These are phyloP conservation scores for Pleurotus eryngii DNA, from an alignment of 768 basidiomycete genomes.

Conservation along the genomic window DNA sequence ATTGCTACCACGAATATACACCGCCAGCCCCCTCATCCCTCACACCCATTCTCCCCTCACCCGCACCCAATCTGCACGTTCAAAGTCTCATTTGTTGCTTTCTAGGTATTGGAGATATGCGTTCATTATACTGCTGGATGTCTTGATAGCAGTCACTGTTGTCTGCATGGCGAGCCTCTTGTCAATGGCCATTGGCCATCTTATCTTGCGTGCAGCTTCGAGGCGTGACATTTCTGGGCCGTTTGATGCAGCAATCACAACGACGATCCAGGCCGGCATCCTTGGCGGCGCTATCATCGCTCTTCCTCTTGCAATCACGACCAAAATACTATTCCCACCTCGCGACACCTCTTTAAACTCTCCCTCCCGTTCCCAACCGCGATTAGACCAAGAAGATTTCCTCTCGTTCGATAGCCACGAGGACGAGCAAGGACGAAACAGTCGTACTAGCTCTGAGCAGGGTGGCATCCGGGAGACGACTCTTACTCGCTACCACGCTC, in stretches of 20 bases:
- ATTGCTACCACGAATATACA: not conserved
- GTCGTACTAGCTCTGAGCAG: not conserved
- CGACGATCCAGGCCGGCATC: slow-evolving; percentile 2
- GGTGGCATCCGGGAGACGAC: slow-evolving; percentile 2
- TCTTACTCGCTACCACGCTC: not conserved
- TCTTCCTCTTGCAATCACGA: not conserved
- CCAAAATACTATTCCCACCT: slow-evolving; percentile 5
- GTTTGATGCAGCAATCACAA: not conserved
- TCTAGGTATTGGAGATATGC: not conserved
- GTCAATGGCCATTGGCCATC: not conserved
- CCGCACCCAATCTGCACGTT: not conserved
- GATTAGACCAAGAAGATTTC: not conserved
- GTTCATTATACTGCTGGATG: not conserved
- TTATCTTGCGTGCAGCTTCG: not conserved
- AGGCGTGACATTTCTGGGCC: not conserved
- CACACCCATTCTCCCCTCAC: not conserved
- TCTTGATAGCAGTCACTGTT: not conserved
- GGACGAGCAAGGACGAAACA: not conserved
- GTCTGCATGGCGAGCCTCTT: slow-evolving; percentile 1
- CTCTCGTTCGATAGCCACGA: not conserved
- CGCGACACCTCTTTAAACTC: not conserved
- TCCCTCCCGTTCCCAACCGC: not conserved
- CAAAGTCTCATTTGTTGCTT: not conserved
- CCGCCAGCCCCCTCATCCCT: not conserved
- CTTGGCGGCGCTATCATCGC: slow-evolving; percentile 1